Evolutionary conservation across 2,329 filamentous ascomycete genomes (phyloP).

Genomic region (Xylaria polymorpha): DNA sequence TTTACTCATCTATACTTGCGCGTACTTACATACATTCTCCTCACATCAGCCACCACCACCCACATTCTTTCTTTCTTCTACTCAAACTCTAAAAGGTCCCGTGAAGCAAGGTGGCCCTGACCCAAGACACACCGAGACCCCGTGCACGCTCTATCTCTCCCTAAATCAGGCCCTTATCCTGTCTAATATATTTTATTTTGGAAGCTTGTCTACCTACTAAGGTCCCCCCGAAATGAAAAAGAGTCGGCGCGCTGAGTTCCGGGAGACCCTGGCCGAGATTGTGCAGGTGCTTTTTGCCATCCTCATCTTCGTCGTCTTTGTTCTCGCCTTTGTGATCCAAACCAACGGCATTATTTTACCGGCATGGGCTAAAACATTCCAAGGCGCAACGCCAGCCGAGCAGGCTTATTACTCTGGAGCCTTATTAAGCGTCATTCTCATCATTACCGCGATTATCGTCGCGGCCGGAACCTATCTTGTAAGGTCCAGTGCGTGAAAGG

Average conservation of each 20-base stretch:
- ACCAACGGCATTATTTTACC: conserved; percentile 31
- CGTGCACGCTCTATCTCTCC: neutral
- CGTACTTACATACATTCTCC: conserved; percentile 15
- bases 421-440: conserved; percentile 32
- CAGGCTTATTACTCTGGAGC: conserved; percentile 30
- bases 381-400: conserved; percentile 31
- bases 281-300: conserved; percentile 36
- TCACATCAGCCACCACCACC: conserved; percentile 12
- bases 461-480: conserved; percentile 29
- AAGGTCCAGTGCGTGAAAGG: conserved; percentile 20
- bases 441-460: conserved; percentile 33
- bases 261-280: conserved; percentile 27
- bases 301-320: conserved; percentile 36
- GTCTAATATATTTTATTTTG: neutral
- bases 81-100: conserved; percentile 17
- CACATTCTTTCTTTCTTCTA: conserved; percentile 2
- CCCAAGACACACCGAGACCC: neutral
- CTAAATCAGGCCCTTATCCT: neutral
- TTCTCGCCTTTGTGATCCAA: conserved; percentile 39
- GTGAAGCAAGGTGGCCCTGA: conserved; percentile 2
- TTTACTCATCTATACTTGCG: no score
- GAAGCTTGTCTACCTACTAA: neutral
- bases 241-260: conserved; percentile 37
- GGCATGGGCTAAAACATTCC: conserved; percentile 39
- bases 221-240: conserved; percentile 31